phyloP scores from a whole-genome alignment of 2,329 filamentous ascomycete genomes.

The Aspergillus transmontanensis region DNA sequence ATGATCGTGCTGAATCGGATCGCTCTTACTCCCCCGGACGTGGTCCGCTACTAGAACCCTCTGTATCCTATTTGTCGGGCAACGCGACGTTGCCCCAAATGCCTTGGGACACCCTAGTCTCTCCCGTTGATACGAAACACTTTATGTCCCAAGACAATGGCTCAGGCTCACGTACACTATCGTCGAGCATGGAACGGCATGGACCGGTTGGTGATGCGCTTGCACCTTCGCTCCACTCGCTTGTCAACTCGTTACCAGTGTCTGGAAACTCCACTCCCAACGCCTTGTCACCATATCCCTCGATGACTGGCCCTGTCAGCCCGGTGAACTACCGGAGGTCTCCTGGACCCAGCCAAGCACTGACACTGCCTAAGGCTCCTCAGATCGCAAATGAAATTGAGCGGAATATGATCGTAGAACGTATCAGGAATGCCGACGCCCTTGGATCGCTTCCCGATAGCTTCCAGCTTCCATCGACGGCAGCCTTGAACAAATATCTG shows the following conservation, averaged over 20 bases:
- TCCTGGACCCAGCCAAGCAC: constrained; percentile 66
- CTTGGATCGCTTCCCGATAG: constrained; percentile 83
- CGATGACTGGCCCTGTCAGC: constrained; percentile 68
- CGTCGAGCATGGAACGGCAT: constrained; percentile 69
- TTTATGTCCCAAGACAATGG: constrained; percentile 66
- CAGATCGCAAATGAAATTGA: constrained; percentile 84
- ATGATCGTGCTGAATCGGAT: constrained; percentile 49
- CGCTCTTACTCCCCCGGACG: constrained; percentile 74
- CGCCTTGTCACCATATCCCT: constrained; percentile 71
- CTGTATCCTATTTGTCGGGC: constrained; percentile 74
- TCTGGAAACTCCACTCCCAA: constrained; percentile 71
- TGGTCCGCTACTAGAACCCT: constrained; percentile 73
- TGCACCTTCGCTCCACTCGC: constrained; percentile 68
- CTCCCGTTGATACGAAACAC: constrained; percentile 72
- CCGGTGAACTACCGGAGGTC: constrained; percentile 71
- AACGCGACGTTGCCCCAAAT: constrained; percentile 82
- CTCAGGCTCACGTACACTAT: constrained; percentile 62
- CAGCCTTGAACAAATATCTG: constrained; percentile 85
- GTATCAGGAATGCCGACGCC: constrained; percentile 77
- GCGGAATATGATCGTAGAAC: constrained; percentile 80
- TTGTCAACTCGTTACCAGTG: constrained; percentile 71
- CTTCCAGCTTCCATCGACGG: constrained; percentile 81
- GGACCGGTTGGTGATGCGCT: constrained; percentile 62
- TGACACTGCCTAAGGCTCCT: constrained; percentile 70
- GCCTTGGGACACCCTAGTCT: constrained; percentile 88